Evolutionary conservation across 371 early-diverging fungal species (phyloP), one percentile per base, ranked within the genome.

Genomic region (Syncephalastrum contaminatum): DNA sequence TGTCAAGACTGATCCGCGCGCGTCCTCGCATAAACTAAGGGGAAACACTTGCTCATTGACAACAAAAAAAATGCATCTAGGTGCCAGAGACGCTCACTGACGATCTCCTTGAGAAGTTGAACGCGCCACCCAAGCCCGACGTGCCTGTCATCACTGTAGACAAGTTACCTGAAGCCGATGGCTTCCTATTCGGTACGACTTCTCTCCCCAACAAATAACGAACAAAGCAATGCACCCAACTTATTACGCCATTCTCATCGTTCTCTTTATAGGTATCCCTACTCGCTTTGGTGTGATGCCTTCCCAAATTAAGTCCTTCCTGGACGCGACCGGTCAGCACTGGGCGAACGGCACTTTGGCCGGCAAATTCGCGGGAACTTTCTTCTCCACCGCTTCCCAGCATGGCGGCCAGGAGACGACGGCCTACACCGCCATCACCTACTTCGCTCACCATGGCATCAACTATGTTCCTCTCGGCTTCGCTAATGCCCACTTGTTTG

Each of bases 351-450:
- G 80, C 44, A 83, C 85, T 2, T 65, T 89, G 45, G 60, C 61
- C 4, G 85, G 83, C 44, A 92, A 90, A 67, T 72, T 75, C 54
- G 87, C 79, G 8, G 89, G 86, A 10, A 57, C 71, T 44, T 92
- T 92, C 73, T 80, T 78, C 54, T 84, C 85, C 24, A 87, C 90
- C 19, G 82, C 71, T 6, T 70, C 82, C 18, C 86, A 84, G 66
- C 81, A 80, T 53, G 89, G 88, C 57, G 90, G 90, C 19, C 85
- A 85, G 54, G 91, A 91, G 59, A 81, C 85, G n/a, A 88, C 89
- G 10, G 80, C 81, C 22, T 61, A 76, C 22, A 74, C 84, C 25
- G 72, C 84, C 46, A 24, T 92, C 46, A 71, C 84, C 16, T 75
- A 73, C 56, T 72, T 88, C 16, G 82, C 71, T n/a, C 90, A 91